Percentiles rank a stretch among this genome's conserved stretches.
Conservation (phyloP, 108 stramenopile species). For the Schizochytrium sp. region DNA sequence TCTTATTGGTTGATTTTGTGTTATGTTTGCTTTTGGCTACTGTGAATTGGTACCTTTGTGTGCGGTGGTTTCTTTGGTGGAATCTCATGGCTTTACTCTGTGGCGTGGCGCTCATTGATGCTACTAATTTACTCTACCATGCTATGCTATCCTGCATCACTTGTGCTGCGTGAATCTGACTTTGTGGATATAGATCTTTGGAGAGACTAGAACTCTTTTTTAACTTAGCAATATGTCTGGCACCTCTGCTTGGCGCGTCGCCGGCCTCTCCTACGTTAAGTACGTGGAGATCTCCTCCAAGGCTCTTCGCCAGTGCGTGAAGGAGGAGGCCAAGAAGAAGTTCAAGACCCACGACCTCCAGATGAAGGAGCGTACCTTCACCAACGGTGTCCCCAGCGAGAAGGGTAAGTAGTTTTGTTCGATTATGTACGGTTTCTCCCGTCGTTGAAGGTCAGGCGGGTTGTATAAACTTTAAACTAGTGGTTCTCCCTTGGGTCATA, state of each 20-base stretch:
- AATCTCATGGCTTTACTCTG: too few species aligned
- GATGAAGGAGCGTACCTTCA: conserved; percentile 58
- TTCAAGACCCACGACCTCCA: background rate
- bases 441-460: background rate
- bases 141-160: too few species aligned
- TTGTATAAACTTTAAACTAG: background rate
- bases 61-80: too few species aligned
- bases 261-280: conserved; percentile 47
- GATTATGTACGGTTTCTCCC: background rate
- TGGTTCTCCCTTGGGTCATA: background rate
- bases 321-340: conserved; percentile 60
- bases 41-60: too few species aligned
- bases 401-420: conserved; percentile 16
- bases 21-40: too few species aligned
- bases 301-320: conserved; percentile 2
- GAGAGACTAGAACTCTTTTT: background rate
- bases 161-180: too few species aligned
- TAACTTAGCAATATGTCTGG: conserved; percentile 1
- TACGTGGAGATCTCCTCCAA: conserved; percentile 17
- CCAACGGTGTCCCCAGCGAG: conserved; percentile 36
- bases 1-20: too few species aligned
- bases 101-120: too few species aligned
- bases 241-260: conserved; percentile 52
- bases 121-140: too few species aligned
- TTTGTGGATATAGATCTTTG: too few species aligned